Percentiles rank a stretch among this genome's conserved stretches.
phyloP scores from a whole-genome alignment of 2,329 filamentous ascomycete genomes.

The Fusarium sarcochroum region DNA sequence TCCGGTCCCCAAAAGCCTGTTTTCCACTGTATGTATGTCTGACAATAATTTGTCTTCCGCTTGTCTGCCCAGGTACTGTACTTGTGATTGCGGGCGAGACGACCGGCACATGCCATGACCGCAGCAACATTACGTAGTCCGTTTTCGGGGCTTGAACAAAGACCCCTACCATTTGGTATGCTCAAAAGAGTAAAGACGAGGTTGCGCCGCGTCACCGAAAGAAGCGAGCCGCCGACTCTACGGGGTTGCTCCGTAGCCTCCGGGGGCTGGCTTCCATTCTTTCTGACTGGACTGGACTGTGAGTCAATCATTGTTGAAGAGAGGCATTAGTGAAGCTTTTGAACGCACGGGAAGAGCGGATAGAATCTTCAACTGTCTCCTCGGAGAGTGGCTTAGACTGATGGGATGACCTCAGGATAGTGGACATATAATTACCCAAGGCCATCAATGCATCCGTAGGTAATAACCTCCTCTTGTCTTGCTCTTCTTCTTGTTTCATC shows the following conservation, averaged over 20 bases:
- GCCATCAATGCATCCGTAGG: constrained; percentile 7
- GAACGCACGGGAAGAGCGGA: constrained; percentile 13
- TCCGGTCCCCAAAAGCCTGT: not conserved
- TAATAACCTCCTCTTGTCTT: constrained; percentile 2
- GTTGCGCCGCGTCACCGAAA: constrained; percentile 40
- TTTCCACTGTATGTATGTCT: not conserved
- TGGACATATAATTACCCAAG: constrained; percentile 28
- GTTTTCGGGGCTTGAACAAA: constrained; percentile 23
- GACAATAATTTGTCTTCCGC: not conserved
- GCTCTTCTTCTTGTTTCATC: constrained; percentile 1
- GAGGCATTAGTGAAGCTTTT: constrained; percentile 3
- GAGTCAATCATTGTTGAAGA: not conserved
- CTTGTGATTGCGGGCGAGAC: not conserved
- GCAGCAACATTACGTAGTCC: constrained; percentile 33
- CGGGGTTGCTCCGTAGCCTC: constrained; percentile 30
- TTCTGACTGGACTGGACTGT: not conserved
- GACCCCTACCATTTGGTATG: constrained; percentile 13
- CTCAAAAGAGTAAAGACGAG: constrained; percentile 23
- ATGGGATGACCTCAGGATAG: constrained; percentile 22
- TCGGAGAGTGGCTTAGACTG: constrained; percentile 13
- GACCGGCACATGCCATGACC: constrained; percentile 20
- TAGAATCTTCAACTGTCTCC: constrained; percentile 9
- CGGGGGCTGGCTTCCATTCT: constrained; percentile 6
- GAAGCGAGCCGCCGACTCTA: constrained; percentile 24
- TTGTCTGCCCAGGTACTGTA: not conserved